Evolutionary conservation across 768 basidiomycete species (phyloP), one percentile per base, ranked within the genome.

Genomic region (Cubamyces lactineus): DNA sequence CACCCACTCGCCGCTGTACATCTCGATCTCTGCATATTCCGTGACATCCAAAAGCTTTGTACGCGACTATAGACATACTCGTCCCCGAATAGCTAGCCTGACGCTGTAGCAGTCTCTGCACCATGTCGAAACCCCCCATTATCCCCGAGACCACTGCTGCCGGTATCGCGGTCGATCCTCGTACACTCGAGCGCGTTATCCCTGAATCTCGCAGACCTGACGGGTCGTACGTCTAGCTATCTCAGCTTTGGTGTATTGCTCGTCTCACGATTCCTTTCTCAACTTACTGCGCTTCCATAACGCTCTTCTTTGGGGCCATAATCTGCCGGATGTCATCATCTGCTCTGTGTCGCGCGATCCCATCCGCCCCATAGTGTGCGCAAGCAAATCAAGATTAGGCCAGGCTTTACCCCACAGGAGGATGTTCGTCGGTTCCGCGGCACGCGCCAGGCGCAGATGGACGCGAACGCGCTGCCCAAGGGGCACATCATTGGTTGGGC

Each of bases 361-460:
- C 48, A 26, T 16, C 2, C 24, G 23, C 30, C 48, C 8, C 42
- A 17, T 73, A 97, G 95, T 50, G 74, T 92, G 38, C 88, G 95
- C 64, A 96, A 95, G 76, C 84, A 95, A 75, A 78, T 90, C 59
- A 95, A 89, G 78, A 88, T 98, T 65, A 82, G 95, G 26, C 95
- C 94, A 2, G 95, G 95, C 0, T 98, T 89, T 76, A 96, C 93
- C 5, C 95, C 95, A 0, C 93, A 95, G 75, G 95, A 98, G 74
- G 95, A 98, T 75, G 83, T 96, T 8, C 82, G 84, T n/a, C 86
- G 88, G 50, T 98, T 95, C 75, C 84, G 92, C 55, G 86, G 91
- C 43, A 84, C 86, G 47, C 85, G 86, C 54, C 91, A 93, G 72
- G 81, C 86, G 53, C 85, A 87, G 71, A 82, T 86, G 79, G 92